Evolutionary conservation across 805 yeast species (phyloP), one percentile per base, ranked within the genome.

Genomic region (Ogataea kodamae): DNA sequence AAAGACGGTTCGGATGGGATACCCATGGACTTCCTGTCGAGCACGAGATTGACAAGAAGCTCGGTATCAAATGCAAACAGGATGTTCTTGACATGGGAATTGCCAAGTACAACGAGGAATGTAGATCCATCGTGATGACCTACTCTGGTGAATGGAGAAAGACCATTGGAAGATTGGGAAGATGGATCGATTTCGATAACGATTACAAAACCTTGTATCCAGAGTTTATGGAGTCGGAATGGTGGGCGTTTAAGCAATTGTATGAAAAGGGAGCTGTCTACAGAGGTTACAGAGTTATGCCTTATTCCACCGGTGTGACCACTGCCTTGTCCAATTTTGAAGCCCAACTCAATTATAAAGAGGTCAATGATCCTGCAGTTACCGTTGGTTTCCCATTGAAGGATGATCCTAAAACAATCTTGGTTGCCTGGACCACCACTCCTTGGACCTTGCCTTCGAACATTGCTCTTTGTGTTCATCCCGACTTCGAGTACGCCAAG

Each of bases 381-480:
- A 88, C 96, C 40, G 65, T 92, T 49, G 95, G 87, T 17, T 94
- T 92, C 72, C 84, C 85, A 44, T 68, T 85, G 37, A 66, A 73
- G 19, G 84, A 77, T 43, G 94, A 89, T 54, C 88, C 86, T 45
- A 77, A 82, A 53, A 85, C 95, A 34, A 68, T 74, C 46, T 69
- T 92, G 47, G 89, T 92, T 23, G 97, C 97, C 7, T 92, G 99
- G 99, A 92, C 99, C 27, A 92, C 99, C 41, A 92, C 99, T 16
- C 99, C 99, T 33, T 92, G 99, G 99, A 94, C 99, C 31, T 71
- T 92, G 57, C 98, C 98, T 25, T 84, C 96, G 18, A 90, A 92
- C 62, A 65, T 92, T 59, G 90, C 89, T 9, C 73, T 92, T 43
- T 89, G 95, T 55, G 97, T 92, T 27, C 76, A 92, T 67, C 94